Conservation (phyloP, 345 rosid genomes). For the Populus pruinosa region DNA sequence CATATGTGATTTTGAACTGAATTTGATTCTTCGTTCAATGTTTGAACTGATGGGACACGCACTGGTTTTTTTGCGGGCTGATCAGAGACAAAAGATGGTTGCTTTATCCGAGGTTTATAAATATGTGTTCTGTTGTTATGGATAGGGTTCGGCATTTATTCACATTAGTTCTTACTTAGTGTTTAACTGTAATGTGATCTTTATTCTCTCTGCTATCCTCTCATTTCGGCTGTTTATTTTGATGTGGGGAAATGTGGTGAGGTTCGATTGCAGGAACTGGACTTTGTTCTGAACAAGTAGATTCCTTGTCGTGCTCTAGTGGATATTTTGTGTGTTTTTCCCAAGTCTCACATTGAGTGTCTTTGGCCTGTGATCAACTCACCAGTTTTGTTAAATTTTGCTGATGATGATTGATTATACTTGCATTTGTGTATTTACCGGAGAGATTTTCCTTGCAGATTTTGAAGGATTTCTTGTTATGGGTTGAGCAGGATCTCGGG, state of each 20-base stretch:
- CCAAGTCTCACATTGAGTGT: neutral
- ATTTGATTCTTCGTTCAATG: neutral
- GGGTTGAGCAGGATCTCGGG: conserved; percentile 95
- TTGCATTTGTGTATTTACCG: conserved; percentile 12
- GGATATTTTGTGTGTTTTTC: neutral
- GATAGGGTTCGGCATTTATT: neutral
- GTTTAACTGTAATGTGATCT: neutral
- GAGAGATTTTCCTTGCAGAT: conserved; percentile 47
- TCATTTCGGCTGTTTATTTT: neutral
- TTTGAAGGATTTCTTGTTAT: conserved; percentile 81
- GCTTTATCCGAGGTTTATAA: neutral
- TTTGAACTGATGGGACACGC: neutral
- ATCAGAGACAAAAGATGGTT: neutral
- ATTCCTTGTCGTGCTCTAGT: neutral
- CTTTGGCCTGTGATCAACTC: neutral
- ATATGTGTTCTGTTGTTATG: neutral
- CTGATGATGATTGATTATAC: neutral
- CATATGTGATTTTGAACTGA: neutral
- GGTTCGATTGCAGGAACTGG: neutral
- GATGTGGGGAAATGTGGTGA: conserved; percentile 1
- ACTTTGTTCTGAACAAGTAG: neutral
- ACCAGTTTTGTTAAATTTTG: neutral
- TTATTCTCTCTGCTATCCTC: neutral
- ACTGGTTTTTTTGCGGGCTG: neutral
- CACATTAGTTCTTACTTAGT: neutral